Base-by-base conservation (phyloP, 2,329 filamentous ascomycete species). In the Hymenoscyphus albidus region DNA sequence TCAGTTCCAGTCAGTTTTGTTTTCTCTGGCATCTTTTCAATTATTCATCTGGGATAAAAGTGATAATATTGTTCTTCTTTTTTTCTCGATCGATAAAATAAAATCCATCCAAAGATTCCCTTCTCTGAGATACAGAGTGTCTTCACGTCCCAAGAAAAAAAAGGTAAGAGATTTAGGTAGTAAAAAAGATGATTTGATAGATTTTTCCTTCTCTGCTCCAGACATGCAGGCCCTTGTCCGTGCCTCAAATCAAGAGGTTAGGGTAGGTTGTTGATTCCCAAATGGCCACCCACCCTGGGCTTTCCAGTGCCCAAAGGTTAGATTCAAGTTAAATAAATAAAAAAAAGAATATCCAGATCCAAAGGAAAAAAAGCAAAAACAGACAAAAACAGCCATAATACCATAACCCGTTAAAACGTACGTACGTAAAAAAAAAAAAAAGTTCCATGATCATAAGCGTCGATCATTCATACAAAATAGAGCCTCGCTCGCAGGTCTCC, bases 381-480 rank as follows among this genome's bases (percentile, higher is more conserved):
- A n/a, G n/a, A n/a, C 9, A 7, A 44, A 62, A 66, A 60, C 63
- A 44, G n/a, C 16, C 16, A n/a, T 44, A 16, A 44, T 61, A 66
- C 59, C 63, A 62, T 59, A 35, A 62, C 55, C 61, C 63, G 62
- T 67, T 70, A 71, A 69, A 70, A 69, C 64, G 65, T 70, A 67
- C 65, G 63, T 64, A 27, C 27, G 27, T 27, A 27, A 27, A 63
- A 56, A 70, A 72, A 70, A 35, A 5, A 35, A 35, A 10, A 35
- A 35, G 5, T 35, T 70, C 70, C 70, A 70, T 72, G 68, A 73
- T 72, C 68, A 61, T 73, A 57, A 69, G 63, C 16, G 14, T 66
- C 60, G 66, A 70, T 69, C 69, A 69, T 68, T 72, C 71, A 65
- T 73, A 72, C 71, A 72, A 63, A 64, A 69, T 7, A 35, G 9